These are phyloP conservation scores for Leccinum uliginosum DNA, from an alignment of 768 basidiomycete species.

Conservation along the genomic window DNA sequence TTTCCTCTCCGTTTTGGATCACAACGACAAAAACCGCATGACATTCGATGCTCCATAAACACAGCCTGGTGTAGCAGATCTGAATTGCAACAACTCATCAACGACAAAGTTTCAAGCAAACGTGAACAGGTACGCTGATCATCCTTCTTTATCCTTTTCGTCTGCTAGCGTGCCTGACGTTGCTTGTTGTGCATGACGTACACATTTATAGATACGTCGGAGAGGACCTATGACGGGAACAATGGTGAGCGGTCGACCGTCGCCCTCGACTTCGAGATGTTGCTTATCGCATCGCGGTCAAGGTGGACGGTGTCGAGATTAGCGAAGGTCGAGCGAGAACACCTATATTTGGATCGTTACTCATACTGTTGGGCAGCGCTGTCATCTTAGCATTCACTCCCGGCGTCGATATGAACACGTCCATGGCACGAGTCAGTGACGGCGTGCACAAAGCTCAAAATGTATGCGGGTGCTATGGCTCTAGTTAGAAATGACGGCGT, in stretches of 20 bases:
- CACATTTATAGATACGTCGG: slow-evolving; percentile 47
- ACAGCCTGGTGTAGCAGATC: slow-evolving; percentile 76
- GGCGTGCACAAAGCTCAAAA: neutral
- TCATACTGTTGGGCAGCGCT: neutral
- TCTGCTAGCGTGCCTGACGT: neutral
- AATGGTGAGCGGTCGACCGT: slow-evolving; percentile 49
- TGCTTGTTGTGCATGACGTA: neutral
- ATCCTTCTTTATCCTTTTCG: neutral
- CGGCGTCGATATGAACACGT: neutral
- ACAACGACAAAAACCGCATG: neutral
- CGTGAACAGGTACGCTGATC: slow-evolving; percentile 56
- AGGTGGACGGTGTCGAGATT: slow-evolving; percentile 63
- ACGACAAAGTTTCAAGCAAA: slow-evolving; percentile 66
- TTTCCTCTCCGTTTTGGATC: neutral
- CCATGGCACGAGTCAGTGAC: too few relatives aligned
- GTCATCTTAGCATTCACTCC: neutral
- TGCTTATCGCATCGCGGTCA: slow-evolving; percentile 50
- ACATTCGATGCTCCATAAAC: neutral
- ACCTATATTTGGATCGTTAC: neutral
- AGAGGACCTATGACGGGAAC: slow-evolving; percentile 85
- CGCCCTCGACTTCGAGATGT: neutral
- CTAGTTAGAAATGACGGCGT: neutral
- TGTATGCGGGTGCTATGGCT: slow-evolving; percentile 5
- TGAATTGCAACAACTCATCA: slow-evolving; percentile 65
- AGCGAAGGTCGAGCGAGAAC: slow-evolving; percentile 23